A percentile compares a stretch with the other conserved stretches of the same genome.
phyloP scores from a whole-genome alignment of 139 green algal species.

The Chlamydomonas sp. region DNA sequence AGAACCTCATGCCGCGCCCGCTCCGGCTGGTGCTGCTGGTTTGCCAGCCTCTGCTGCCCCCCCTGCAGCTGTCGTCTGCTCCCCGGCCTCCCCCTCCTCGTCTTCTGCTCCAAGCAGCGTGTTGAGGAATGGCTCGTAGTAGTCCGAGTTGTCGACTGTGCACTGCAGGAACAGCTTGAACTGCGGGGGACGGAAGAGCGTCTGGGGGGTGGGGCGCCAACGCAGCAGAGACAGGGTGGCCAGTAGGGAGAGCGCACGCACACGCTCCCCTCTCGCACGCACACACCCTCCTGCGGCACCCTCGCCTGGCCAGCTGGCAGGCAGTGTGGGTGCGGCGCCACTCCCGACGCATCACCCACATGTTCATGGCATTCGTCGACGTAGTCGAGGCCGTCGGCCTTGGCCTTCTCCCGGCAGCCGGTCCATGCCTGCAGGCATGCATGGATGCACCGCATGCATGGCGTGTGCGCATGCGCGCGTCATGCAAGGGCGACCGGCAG shows the following conservation, averaged over 20 bases:
- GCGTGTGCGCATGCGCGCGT: not conserved
- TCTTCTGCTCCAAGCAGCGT: slow-evolving; percentile 17
- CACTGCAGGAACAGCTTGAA: slow-evolving; percentile 36
- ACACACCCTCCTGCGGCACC: not conserved
- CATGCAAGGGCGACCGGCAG: too few relatives aligned
- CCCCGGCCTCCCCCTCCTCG: not conserved
- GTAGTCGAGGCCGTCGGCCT: slow-evolving; percentile 24
- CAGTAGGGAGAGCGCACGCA: not conserved
- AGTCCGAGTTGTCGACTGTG: slow-evolving; percentile 19
- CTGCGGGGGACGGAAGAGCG: slow-evolving; percentile 1
- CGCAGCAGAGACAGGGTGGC: not conserved
- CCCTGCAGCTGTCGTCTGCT: not conserved
- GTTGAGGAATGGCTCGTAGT: slow-evolving; percentile 31
- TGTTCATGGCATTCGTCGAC: slow-evolving; percentile 26
- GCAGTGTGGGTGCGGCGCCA: not conserved
- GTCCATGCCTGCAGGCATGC: slow-evolving; percentile 16
- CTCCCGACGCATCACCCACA: not conserved
- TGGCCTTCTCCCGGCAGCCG: slow-evolving; percentile 15
- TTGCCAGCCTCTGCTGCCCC: not conserved
- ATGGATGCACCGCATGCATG: not conserved
- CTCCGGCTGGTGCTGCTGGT: not conserved
- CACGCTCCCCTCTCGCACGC: not conserved
- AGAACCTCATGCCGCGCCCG: not conserved
- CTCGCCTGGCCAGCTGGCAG: not conserved
- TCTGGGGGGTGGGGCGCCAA: too few relatives aligned